A percentile compares a stretch with the other conserved stretches of the same genome.
Evolutionary conservation across 2,329 filamentous ascomycete species (phyloP).

Genomic region (Dendrostoma leiphaemia): DNA sequence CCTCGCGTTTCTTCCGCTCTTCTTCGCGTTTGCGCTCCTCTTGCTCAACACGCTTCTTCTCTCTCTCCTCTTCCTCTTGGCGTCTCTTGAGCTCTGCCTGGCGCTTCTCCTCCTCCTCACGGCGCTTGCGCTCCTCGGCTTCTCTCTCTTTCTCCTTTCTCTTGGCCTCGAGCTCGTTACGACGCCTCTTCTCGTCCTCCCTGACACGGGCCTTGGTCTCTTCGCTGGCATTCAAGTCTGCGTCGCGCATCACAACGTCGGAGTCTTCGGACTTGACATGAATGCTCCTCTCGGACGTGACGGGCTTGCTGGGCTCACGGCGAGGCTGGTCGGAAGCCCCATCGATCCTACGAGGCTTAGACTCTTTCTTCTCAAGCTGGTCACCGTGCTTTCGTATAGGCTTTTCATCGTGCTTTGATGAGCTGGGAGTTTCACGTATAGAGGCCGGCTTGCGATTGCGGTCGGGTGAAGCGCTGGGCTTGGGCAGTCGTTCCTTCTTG

Average conservation of each 20-base stretch:
- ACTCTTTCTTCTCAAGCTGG: constrained; percentile 37
- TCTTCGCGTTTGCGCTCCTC: constrained; percentile 29
- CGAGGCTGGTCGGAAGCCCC: constrained; percentile 34
- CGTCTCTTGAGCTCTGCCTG: constrained; percentile 23
- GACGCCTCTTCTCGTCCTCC: constrained; percentile 28
- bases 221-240: constrained; percentile 27
- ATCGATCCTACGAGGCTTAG: constrained; percentile 38
- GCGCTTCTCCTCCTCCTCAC: constrained; percentile 23
- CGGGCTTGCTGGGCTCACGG: constrained; percentile 40
- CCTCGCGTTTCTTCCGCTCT: constrained; percentile 30
- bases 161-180: constrained; percentile 26
- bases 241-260: constrained; percentile 56
- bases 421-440: constrained; percentile 36
- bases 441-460: constrained; percentile 41
- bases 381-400: constrained; percentile 38
- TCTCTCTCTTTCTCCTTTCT: constrained; percentile 31
- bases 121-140: constrained; percentile 25
- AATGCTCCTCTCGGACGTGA: constrained; percentile 48
- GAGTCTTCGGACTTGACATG: constrained; percentile 56
- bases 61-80: constrained; percentile 34
- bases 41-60: constrained; percentile 32
- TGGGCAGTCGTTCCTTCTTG: constrained; percentile 46
- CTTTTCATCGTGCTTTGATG: constrained; percentile 30
- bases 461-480: constrained; percentile 44
- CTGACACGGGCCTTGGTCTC: constrained; percentile 23